Percentiles rank a stretch among this genome's conserved stretches.
phyloP scores from a whole-genome alignment of 2,329 filamentous ascomycete species.

The Gnomoniopsis smithogilvyi region DNA sequence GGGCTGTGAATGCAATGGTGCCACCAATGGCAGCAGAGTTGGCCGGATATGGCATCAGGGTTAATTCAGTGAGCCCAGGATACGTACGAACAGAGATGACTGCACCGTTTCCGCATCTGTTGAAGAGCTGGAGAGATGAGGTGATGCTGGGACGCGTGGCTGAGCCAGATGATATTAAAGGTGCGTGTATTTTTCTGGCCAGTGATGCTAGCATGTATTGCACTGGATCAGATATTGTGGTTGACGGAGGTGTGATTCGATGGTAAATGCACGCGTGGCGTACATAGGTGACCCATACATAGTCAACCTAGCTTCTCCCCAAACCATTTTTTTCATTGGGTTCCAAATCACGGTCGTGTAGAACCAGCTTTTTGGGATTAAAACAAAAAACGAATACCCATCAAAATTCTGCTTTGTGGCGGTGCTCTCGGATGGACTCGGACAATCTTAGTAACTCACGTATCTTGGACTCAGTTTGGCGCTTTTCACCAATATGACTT shows the following conservation, averaged over 20 bases:
- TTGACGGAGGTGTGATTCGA: conserved; percentile 41
- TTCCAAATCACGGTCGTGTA: too few relatives aligned
- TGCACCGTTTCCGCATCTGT: conserved; percentile 39
- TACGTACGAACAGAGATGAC: conserved; percentile 35
- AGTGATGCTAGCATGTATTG: conserved; percentile 42
- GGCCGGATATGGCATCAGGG: conserved; percentile 34
- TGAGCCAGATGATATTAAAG: conserved; percentile 47
- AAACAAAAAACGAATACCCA: too few relatives aligned
- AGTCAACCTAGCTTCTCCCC: too few relatives aligned
- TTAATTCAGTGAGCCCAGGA: conserved; percentile 39
- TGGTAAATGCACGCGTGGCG: conserved; percentile 27
- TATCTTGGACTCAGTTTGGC: too few relatives aligned
- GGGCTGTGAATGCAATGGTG: conserved; percentile 43
- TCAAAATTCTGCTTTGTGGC: too few relatives aligned
- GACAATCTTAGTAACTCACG: too few relatives aligned
- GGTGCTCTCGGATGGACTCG: too few relatives aligned
- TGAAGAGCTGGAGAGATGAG: conserved; percentile 46
- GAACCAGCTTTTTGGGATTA: too few relatives aligned
- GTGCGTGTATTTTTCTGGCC: conserved; percentile 44
- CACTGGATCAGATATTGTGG: conserved; percentile 41
- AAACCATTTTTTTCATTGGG: too few relatives aligned
- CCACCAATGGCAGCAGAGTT: conserved; percentile 44
- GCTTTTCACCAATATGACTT: too few relatives aligned
- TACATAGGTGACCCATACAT: too few relatives aligned
- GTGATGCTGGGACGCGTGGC: conserved; percentile 45